Percentiles rank a stretch among this genome's conserved stretches.
Conservation (phyloP, 768 basidiomycete species). For the Suillus tomentosus region DNA sequence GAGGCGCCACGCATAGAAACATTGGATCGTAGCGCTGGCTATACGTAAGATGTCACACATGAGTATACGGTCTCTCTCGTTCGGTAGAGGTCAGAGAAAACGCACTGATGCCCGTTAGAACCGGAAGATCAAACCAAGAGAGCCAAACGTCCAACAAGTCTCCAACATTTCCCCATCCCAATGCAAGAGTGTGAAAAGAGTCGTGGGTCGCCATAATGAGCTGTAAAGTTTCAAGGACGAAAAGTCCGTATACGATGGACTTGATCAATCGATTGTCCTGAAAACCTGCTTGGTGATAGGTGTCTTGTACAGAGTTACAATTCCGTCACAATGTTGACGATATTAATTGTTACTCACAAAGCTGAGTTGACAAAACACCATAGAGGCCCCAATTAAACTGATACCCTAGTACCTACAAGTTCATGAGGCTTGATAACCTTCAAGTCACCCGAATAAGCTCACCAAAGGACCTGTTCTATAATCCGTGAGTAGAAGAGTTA, state of each 20-base stretch:
- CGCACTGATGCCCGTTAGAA: not conserved
- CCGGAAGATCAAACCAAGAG: not conserved
- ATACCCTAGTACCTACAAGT: not conserved
- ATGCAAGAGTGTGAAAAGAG: not conserved
- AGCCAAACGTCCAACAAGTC: not conserved
- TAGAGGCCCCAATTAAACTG: not conserved
- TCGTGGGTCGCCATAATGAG: not conserved
- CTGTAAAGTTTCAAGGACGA: not conserved
- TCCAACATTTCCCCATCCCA: not conserved
- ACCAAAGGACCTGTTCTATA: slow-evolving; percentile 1
- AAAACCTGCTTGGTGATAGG: not conserved
- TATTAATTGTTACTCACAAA: not conserved
- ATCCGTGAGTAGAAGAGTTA: not conserved
- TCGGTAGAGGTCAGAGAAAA: not conserved
- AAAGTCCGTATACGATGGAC: not conserved
- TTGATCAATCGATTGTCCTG: not conserved
- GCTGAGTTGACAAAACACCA: slow-evolving; percentile 1
- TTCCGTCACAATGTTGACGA: not conserved
- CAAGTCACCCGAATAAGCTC: not conserved
- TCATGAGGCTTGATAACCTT: not conserved
- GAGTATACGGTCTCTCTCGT: not conserved
- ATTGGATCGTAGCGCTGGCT: not conserved
- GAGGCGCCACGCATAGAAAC: not conserved
- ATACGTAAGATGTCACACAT: not conserved
- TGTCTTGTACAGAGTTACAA: not conserved